Evolutionary conservation across 495 filamentous ascomycete genomes (phyloP).

Genomic region (Penicillium crystallinum): DNA sequence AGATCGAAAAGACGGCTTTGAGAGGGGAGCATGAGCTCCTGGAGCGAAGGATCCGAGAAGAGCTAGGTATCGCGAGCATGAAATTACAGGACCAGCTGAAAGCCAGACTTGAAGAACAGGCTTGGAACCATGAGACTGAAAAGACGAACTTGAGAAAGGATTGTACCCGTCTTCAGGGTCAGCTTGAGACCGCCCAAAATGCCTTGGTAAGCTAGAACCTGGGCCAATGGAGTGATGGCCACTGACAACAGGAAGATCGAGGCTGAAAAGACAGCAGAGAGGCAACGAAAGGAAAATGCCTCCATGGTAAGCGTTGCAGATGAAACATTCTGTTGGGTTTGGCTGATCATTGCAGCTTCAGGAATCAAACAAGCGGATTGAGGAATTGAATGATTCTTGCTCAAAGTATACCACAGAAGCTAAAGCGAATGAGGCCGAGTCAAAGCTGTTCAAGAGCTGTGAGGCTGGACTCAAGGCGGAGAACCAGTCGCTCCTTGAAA

Average conservation of each 20-base stretch:
- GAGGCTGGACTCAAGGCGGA: slow-evolving; percentile 16
- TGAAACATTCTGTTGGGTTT: too few species aligned
- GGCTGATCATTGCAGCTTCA: slow-evolving; percentile 21
- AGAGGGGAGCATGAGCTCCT: slow-evolving; percentile 13
- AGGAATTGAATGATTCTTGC: slow-evolving; percentile 13
- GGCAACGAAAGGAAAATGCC: slow-evolving; percentile 3
- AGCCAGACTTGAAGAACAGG: slow-evolving; percentile 20
- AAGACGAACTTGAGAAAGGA: slow-evolving; percentile 19
- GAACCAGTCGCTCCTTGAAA: slow-evolving; percentile 15
- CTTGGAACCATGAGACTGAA: slow-evolving; percentile 16
- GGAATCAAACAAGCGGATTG: slow-evolving; percentile 18
- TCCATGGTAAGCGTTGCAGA: slow-evolving; percentile 10
- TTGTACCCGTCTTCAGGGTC: slow-evolving; percentile 5
- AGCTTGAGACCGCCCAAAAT: slow-evolving; percentile 17
- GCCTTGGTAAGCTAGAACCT: slow-evolving; percentile 21
- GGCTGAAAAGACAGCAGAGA: slow-evolving; percentile 6
- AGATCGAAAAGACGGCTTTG: slow-evolving; percentile 18
- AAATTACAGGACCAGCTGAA: slow-evolving; percentile 15
- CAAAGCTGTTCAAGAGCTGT: slow-evolving; percentile 16
- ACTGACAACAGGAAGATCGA: slow-evolving; percentile 22
- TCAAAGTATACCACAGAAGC: slow-evolving; percentile 12
- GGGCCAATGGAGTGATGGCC: neutral
- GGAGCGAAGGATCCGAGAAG: slow-evolving; percentile 22
- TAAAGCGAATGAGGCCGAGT: slow-evolving; percentile 16
- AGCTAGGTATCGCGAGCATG: slow-evolving; percentile 19